Conservation (phyloP, 805 yeast species). For the Teunomyces funiuensis region DNA sequence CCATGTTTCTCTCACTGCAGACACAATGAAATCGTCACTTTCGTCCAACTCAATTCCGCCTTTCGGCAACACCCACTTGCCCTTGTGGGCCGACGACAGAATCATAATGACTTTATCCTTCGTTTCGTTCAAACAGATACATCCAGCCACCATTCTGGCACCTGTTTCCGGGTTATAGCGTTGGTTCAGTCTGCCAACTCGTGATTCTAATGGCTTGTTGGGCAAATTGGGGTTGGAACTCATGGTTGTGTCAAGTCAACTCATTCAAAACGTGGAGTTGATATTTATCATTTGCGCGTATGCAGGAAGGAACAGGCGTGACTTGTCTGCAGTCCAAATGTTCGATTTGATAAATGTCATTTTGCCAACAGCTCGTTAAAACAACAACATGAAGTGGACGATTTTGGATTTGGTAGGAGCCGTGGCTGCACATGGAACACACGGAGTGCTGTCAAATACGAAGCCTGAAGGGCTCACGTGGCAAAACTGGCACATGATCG, state of each 20-base stretch:
- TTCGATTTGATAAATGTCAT: no score
- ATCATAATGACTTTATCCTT: constrained; percentile 72
- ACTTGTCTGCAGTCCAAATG: no score
- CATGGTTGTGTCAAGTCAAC: neutral
- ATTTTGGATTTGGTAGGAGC: constrained; percentile 2
- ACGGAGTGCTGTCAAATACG: neutral
- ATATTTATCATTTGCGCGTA: no score
- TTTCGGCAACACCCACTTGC: constrained; percentile 88
- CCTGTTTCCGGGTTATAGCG: constrained; percentile 60
- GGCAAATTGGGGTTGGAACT: constrained; percentile 1
- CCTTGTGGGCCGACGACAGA: constrained; percentile 65
- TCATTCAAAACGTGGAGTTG: neutral
- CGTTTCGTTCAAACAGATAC: constrained; percentile 64
- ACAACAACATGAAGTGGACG: constrained; percentile 2
- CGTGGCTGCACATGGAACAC: constrained; percentile 8
- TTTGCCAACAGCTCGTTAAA: no score
- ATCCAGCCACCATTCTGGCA: constrained; percentile 91
- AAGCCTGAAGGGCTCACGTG: constrained; percentile 58
- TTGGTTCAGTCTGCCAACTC: constrained; percentile 61
- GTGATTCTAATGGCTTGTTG: constrained; percentile 12
- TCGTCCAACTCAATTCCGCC: constrained; percentile 95
- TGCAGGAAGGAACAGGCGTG: no score
- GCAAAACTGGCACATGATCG: constrained; percentile 89
- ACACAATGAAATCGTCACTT: constrained; percentile 39
- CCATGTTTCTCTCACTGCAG: constrained; percentile 93